Evolutionary conservation across 2,329 filamentous ascomycete genomes (phyloP).

Genomic region (Phaeoacremonium minimum): DNA sequence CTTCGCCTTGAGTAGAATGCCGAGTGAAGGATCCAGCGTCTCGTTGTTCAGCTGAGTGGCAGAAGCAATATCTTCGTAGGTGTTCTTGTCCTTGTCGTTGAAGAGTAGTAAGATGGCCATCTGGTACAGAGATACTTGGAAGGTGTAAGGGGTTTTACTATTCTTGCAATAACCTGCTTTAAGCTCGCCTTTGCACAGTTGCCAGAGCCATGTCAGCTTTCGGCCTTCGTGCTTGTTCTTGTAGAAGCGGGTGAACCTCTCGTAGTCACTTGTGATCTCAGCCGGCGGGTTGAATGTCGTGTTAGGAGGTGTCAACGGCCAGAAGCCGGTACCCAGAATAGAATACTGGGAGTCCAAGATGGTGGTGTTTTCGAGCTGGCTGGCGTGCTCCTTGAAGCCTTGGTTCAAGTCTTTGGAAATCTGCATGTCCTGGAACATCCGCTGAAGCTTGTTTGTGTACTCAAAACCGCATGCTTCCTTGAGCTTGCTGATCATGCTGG

Average conservation of each 20-base stretch:
- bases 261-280: constrained; percentile 81
- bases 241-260: constrained; percentile 88
- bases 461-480: constrained; percentile 99
- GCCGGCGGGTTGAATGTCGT: constrained; percentile 85
- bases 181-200: constrained; percentile 95
- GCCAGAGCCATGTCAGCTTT: constrained; percentile 97
- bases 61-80: constrained; percentile 82
- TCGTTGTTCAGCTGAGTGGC: constrained; percentile 78
- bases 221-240: constrained; percentile 94
- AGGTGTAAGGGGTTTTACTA: constrained; percentile 88
- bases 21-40: constrained; percentile 79
- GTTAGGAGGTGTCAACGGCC: constrained; percentile 83
- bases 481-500: constrained; percentile 98
- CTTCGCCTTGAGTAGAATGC: constrained; percentile 89
- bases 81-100: constrained; percentile 82
- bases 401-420: constrained; percentile 96
- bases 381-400: constrained; percentile 75
- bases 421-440: constrained; percentile 99
- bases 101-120: constrained; percentile 95
- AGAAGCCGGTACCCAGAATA: constrained; percentile 93
- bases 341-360: constrained; percentile 84
- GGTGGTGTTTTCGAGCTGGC: constrained; percentile 62
- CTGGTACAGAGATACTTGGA: constrained; percentile 96
- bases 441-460: constrained; percentile 98
- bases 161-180: constrained; percentile 89